Conservation (phyloP, 805 yeast genomes). For the Saturnispora gosingensis region DNA sequence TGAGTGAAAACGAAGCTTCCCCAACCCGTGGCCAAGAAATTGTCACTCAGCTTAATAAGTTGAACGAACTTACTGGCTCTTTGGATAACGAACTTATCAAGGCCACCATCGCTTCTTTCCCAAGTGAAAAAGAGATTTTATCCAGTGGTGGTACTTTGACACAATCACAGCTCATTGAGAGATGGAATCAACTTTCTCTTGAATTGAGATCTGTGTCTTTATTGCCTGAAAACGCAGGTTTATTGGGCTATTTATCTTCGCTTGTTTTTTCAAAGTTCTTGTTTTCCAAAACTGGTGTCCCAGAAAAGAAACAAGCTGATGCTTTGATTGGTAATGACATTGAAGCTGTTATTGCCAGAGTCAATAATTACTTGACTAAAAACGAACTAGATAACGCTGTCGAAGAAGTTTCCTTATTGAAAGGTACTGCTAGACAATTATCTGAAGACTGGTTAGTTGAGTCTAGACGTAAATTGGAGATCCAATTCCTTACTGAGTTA, state of each 20-base stretch:
- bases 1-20: constrained; percentile 30
- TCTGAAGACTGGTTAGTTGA: constrained; percentile 89
- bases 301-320: constrained; percentile 30
- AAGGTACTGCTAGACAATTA: constrained; percentile 87
- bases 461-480: constrained; percentile 82
- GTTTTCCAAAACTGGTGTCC: constrained; percentile 69
- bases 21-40: constrained; percentile 39
- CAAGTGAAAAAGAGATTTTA: constrained; percentile 31
- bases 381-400: constrained; percentile 83
- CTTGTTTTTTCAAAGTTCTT: constrained; percentile 65
- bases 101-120: constrained; percentile 39
- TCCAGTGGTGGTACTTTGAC: constrained; percentile 55
- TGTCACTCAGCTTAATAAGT: constrained; percentile 31
- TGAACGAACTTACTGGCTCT: constrained; percentile 29
- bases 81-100: constrained; percentile 27
- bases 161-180: constrained; percentile 63
- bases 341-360: constrained; percentile 82
- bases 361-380: constrained; percentile 60
- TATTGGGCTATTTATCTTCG: constrained; percentile 84
- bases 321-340: constrained; percentile 57
- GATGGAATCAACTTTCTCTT: constrained; percentile 74
- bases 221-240: constrained; percentile 92
- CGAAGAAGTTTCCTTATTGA: constrained; percentile 79
- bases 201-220: constrained; percentile 84
- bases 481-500: constrained; percentile 66